Base-by-base conservation (phyloP, 371 early-diverging fungal genomes). In the Entomophthora muscae region DNA sequence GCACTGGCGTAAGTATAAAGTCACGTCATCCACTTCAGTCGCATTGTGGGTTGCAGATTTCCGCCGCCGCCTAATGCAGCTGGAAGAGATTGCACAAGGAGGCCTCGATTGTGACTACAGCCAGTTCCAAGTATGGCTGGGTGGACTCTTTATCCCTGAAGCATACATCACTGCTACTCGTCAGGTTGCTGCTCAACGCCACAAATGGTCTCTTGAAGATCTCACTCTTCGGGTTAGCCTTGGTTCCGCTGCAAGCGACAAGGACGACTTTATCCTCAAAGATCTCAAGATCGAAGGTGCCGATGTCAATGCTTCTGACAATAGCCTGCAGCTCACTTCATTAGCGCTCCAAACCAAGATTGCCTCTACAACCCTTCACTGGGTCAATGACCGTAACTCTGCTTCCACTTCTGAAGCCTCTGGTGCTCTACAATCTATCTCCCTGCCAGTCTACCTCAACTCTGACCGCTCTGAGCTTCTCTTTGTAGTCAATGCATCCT, bases 141-240 rank as follows among this genome's bases (percentile, higher is more conserved):
- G 95, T 32, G 92, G 91, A 0, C 68, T 94, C 27, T 86, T 93
- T 73, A 83, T 82, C 55, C 93, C 95, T 27, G 91, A 93, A 72
- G 95, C 95, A 1, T 93, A 83, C 66, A 75, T 94, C 22, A 94
- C 94, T 0, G 95, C 93, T 22, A 87, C 94, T 12, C 79, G 93
- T 60, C 95, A 95, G 71, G 78, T 83, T 3, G 88, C 81, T 0
- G 93, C 95, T 12, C 88, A 84, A 69, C 69, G 68, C 30, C 68
- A 78, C 54, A 68, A 73, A 29, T 83, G 82, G 77, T 86, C 85
- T 55, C 70, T 84, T 24, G 83, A 84, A 73, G 82, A 84, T 67
- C 75, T 88, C n/a, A 68, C 67, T 3, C 64, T 86, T 23, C 71
- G 75, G 63, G 67, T 85, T 5, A 73, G 73, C 58, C 70, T 81